Evolutionary conservation across 106 monocot genomes (phyloP).

Genomic region (Hemerocallis citrina): DNA sequence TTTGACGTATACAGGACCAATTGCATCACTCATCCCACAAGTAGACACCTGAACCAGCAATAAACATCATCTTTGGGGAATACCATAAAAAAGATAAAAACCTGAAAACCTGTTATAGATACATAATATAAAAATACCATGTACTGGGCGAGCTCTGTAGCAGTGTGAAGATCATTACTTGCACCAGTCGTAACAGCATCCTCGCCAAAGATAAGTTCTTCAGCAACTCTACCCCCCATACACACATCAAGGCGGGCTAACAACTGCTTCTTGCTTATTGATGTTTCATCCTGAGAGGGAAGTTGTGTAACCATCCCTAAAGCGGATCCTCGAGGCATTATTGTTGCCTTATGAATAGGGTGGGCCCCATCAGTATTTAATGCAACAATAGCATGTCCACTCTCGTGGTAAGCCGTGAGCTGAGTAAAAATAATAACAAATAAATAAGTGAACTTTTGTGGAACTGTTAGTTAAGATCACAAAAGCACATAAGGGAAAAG

Average conservation of each 20-base stretch:
- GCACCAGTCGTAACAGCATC: slow-evolving; percentile 88
- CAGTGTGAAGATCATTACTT: slow-evolving; percentile 73
- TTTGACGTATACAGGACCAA: slow-evolving; percentile 87
- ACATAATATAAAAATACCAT: slow-evolving; percentile 53
- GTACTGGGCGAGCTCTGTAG: slow-evolving; percentile 90
- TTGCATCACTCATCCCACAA: slow-evolving; percentile 93
- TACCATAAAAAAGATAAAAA: not conserved
- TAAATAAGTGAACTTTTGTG: no score
- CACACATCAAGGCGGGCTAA: slow-evolving; percentile 96
- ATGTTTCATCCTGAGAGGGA: slow-evolving; percentile 92
- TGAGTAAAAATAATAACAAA: slow-evolving; percentile 16
- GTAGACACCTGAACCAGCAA: slow-evolving; percentile 91
- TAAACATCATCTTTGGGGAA: not conserved
- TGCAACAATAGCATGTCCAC: slow-evolving; percentile 96
- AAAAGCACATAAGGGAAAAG: no score
- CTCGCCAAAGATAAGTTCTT: slow-evolving; percentile 91
- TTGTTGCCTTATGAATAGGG: slow-evolving; percentile 94
- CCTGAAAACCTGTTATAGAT: no score
- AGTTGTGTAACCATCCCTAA: slow-evolving; percentile 97
- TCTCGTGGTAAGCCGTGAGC: slow-evolving; percentile 98
- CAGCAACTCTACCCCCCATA: slow-evolving; percentile 99
- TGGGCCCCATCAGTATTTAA: slow-evolving; percentile 90
- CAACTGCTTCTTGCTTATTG: slow-evolving; percentile 84
- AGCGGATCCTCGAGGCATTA: slow-evolving; percentile 88
- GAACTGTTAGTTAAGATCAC: not conserved